These are phyloP conservation scores for Dunaliella primolecta DNA, from an alignment of 139 green algal genomes.

Conservation along the genomic window DNA sequence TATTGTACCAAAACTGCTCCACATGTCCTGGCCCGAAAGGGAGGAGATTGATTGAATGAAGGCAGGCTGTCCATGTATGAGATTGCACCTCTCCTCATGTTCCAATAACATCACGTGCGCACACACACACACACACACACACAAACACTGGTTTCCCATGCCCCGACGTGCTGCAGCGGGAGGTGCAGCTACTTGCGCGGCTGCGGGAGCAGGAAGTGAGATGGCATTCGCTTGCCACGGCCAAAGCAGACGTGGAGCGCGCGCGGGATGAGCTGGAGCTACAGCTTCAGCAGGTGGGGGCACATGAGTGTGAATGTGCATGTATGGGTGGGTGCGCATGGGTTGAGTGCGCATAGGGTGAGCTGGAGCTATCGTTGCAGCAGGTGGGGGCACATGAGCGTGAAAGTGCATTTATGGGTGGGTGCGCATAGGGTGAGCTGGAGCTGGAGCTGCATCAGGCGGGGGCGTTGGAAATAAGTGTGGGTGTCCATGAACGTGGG, in stretches of 20 bases:
- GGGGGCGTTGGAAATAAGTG: no score
- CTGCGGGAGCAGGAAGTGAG: neutral
- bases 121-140: no score
- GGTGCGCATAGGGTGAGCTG: neutral
- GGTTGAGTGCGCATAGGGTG: slow-evolving; percentile 15
- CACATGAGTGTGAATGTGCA: slow-evolving; percentile 22
- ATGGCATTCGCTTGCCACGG: neutral
- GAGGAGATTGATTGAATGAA: no score
- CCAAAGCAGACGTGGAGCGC: slow-evolving; percentile 29
- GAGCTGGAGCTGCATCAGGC: slow-evolving; percentile 28
- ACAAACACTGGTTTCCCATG: no score
- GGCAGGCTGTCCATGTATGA: no score
- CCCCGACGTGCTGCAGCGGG: no score
- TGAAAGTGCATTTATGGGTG: neutral
- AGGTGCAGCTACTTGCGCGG: slow-evolving; percentile 27
- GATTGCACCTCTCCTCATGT: no score
- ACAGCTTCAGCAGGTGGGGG: slow-evolving; percentile 14
- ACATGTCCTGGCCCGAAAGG: no score
- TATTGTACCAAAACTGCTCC: no score
- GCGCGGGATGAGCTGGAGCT: slow-evolving; percentile 24
- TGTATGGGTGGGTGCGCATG: neutral
- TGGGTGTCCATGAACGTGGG: slow-evolving; percentile 28
- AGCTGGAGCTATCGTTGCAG: slow-evolving; percentile 30
- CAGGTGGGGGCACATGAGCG: slow-evolving; percentile 23
- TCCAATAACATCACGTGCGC: no score